Base-by-base conservation (phyloP, 768 basidiomycete species). In the Inosperma sp. region DNA sequence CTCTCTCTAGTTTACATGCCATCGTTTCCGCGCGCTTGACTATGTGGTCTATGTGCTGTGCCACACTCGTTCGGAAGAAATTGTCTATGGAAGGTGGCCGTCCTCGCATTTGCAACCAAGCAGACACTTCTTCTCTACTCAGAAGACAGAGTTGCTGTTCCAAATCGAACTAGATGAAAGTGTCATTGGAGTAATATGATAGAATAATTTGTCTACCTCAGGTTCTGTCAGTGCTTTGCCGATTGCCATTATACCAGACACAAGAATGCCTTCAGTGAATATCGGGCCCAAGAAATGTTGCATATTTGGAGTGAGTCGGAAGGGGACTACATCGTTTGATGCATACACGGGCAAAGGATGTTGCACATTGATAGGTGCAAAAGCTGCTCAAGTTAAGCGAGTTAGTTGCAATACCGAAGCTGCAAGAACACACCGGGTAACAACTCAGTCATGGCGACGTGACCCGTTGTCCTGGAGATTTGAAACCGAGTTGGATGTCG, bases 231-330 rank as follows among this genome's bases (percentile, higher is more conserved):
- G 74, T 53, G 86, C 86, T 42, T 93, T 80, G 5, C 85, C 93
- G 46, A 99, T 93, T 2, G 93, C 88, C 77, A 96, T 87, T 44
- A 95, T 83, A 4, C 88, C 84, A 7, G 88, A 79, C 0, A 90
- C 83, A 34, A 99, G 72, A 30, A 96, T 70, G 7, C 95, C 96
- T 65, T 99, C 96, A 1, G 84, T 88, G 34, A 89, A 86, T 48
- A 91, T 79, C 2, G 88, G 86, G 1, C 91, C 92, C 30, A 98
- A 70, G 72, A 99, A 94, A 55, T 80, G 78, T 68, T 99, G 96
- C 73, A 99, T 81, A 68, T 96, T 97, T 3, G 93, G 93, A 4
- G 96, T 98, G 56, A 95, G 82, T 30, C 96, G 86, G 87, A 99
- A 99, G 1, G 96, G 96, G 4, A 97, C 93, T 3, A 84, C 76